Evolutionary conservation across 2,329 filamentous ascomycete genomes (phyloP), one percentile per base, ranked within the genome.

Genomic region (Fusarium sp.): DNA sequence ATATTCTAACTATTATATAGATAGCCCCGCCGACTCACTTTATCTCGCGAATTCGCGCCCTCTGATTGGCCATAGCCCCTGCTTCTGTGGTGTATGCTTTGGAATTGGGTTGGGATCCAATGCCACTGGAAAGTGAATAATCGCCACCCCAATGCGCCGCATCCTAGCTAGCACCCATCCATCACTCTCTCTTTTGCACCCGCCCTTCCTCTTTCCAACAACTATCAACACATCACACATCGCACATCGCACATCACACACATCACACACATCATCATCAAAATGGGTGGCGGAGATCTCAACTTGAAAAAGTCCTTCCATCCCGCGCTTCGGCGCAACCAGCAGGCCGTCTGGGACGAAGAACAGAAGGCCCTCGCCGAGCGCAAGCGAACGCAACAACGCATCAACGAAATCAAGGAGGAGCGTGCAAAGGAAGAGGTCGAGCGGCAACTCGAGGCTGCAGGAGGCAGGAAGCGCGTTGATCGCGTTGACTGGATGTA

Each of bases 401-500:
- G 97, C 64, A 88, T 94, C 74, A 94, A 96, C 75, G 96, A 99
- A 80, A 90, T 97, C 69, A 93, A 94, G 70, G 94, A 98, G 77
- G 96, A 99, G 81, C 89, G 94, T 45, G 90, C 92, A 46, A 92
- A 97, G 69, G 93, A 97, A 78, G 94, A 98, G 77, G 88, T 98
- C 2, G 92, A 97, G 78, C 88, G 89, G 51, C 86, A 98, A 69
- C 93, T 97, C 56, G 96, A 97, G 79, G 90, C 91, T 4, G 91
- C 94, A 1, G 96, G 96, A 36, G 94, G 94, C 56, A 88, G 87
- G 73, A 94, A 93, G 75, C 86, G 91, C 52, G 82, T 91, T 28
- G 90, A 95, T 72, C 89, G 94, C 34, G 95, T 99, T 24, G 96
- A 98, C 74, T 99, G 96, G 93, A 97, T 99, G 93, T 99, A 99